A percentile compares a stretch with the other conserved stretches of the same genome.
phyloP scores from a whole-genome alignment of 1,139 yeast genomes.

The Pichia sp. region DNA sequence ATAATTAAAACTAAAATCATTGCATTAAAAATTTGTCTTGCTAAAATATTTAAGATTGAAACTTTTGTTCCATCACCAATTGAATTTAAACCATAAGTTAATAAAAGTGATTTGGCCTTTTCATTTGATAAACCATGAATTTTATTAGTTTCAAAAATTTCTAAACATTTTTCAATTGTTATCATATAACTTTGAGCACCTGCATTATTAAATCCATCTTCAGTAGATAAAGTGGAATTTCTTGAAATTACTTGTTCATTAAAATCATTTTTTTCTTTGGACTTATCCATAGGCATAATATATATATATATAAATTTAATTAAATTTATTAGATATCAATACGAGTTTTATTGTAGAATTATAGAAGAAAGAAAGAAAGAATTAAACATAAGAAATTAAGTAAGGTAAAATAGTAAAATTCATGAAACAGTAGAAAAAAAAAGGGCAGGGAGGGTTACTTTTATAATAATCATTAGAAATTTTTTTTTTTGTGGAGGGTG shows the following conservation, averaged over 20 bases:
- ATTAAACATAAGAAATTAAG: too few relatives aligned
- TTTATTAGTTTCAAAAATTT: constrained; percentile 35
- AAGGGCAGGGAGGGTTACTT: too few relatives aligned
- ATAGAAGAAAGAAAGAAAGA: neutral
- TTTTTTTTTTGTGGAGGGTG: too few relatives aligned
- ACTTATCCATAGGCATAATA: constrained; percentile 5
- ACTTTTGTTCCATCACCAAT: constrained; percentile 53
- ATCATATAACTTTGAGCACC: constrained; percentile 30
- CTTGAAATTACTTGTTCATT: constrained; percentile 13
- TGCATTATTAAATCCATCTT: constrained; percentile 3
- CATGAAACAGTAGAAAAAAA: too few relatives aligned
- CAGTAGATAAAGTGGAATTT: constrained; percentile 7
- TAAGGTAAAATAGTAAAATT: too few relatives aligned
- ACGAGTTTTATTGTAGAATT: too few relatives aligned
- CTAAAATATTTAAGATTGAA: constrained; percentile 50
- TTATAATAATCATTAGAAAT: too few relatives aligned
- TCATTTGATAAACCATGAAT: constrained; percentile 42
- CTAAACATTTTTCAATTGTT: constrained; percentile 33
- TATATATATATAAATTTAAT: neutral
- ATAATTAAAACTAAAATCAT: constrained; percentile 71
- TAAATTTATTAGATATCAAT: too few relatives aligned
- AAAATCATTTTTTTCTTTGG: constrained; percentile 10
- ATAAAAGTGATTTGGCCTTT: constrained; percentile 33
- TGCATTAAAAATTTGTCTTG: constrained; percentile 72
- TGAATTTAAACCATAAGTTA: constrained; percentile 49